A percentile compares a stretch with the other conserved stretches of the same genome.
Evolutionary conservation across 306 rosid genomes (phyloP).

Genomic region (Fagus crenata): DNA sequence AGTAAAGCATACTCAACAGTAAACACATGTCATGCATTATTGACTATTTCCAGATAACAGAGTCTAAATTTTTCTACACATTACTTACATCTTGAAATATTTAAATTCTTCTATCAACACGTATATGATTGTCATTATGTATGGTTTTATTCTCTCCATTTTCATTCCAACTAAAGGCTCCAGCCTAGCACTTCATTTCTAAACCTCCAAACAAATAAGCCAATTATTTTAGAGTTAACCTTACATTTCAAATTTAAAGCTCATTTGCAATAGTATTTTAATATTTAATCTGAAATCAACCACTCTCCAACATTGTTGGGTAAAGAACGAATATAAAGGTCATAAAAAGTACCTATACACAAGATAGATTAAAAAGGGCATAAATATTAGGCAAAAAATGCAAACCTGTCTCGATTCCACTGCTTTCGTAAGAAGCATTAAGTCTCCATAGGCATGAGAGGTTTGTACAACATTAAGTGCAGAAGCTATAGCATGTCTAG

Average conservation of each 20-base stretch:
- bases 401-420: constrained; percentile 67
- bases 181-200: background rate
- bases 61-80: background rate
- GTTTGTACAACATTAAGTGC: constrained; percentile 80
- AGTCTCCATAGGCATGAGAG: constrained; percentile 83
- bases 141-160: background rate
- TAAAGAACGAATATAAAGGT: constrained; percentile 19
- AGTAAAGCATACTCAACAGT: background rate
- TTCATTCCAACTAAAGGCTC: background rate
- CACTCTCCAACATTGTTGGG: constrained; percentile 4
- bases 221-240: constrained; percentile 6
- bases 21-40: background rate
- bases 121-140: background rate
- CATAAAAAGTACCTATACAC: constrained; percentile 16
- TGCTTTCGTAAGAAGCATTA: constrained; percentile 76
- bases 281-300: constrained; percentile 10
- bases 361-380: constrained; percentile 1
- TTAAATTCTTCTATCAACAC: background rate
- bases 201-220: background rate
- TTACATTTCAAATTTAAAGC: constrained; percentile 9
- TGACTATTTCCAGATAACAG: background rate
- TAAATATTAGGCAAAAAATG: constrained; percentile 25
- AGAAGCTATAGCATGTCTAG: constrained; percentile 67
- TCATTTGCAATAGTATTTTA: constrained; percentile 12
- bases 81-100: background rate